A percentile compares a stretch with the other conserved stretches of the same genome.
phyloP scores from a whole-genome alignment of 2,329 filamentous ascomycete genomes.

The Cyanodermella asteris region DNA sequence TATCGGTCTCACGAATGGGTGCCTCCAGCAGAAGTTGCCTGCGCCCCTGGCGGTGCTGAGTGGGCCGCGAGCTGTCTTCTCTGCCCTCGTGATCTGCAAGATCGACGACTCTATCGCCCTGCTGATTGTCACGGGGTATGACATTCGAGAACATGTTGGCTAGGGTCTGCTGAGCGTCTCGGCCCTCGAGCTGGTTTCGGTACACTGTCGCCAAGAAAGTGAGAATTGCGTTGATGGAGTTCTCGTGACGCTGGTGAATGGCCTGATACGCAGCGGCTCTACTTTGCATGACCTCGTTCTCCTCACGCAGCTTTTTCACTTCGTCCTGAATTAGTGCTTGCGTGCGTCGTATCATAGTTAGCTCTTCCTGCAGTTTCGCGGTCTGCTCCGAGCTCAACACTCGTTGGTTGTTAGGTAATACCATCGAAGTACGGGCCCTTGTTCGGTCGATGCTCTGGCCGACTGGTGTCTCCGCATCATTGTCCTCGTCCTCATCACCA shows the following conservation, averaged over 20 bases:
- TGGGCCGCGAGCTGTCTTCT: slow-evolving; percentile 15
- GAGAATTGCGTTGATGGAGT: slow-evolving; percentile 95
- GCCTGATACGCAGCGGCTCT: slow-evolving; percentile 78
- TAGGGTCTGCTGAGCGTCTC: slow-evolving; percentile 52
- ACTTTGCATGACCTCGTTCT: slow-evolving; percentile 71
- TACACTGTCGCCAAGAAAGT: slow-evolving; percentile 95
- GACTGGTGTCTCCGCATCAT: slow-evolving; percentile 14
- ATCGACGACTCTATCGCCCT: slow-evolving; percentile 39
- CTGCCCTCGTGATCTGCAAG: slow-evolving; percentile 30
- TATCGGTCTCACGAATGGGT: too few relatives aligned
- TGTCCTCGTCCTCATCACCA: slow-evolving; percentile 41
- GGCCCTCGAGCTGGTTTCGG: slow-evolving; percentile 73
- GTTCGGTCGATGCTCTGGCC: slow-evolving; percentile 14
- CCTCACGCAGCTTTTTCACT: slow-evolving; percentile 57
- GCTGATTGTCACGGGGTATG: slow-evolving; percentile 36
- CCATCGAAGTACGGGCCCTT: slow-evolving; percentile 15
- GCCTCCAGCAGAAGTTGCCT: slow-evolving; percentile 23
- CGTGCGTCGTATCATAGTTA: slow-evolving; percentile 63
- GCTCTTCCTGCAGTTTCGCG: slow-evolving; percentile 52
- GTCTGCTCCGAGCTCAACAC: slow-evolving; percentile 48
- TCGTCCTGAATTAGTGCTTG: slow-evolving; percentile 70
- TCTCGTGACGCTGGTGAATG: slow-evolving; percentile 89
- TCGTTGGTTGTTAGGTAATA: slow-evolving; percentile 2
- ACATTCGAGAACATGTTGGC: slow-evolving; percentile 65
- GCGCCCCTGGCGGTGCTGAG: slow-evolving; percentile 20